Percentiles rank a stretch among this genome's conserved stretches.
phyloP scores from a whole-genome alignment of 805 yeast genomes.

The Candida boleticola region DNA sequence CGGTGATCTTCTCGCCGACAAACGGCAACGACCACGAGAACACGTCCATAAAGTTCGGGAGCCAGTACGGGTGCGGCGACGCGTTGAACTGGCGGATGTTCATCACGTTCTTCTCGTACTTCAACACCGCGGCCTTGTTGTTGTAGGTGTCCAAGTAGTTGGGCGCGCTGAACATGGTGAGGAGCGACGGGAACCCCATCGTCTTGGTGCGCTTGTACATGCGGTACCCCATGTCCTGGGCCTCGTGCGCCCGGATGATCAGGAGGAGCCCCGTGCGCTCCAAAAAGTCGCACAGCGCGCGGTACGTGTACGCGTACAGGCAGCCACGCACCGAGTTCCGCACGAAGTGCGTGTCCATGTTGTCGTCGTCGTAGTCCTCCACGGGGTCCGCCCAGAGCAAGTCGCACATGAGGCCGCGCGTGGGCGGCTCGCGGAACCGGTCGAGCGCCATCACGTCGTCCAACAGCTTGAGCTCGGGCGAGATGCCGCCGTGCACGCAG shows the following conservation, averaged over 20 bases:
- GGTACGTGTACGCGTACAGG: slow-evolving; percentile 83
- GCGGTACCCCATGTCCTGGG: slow-evolving; percentile 95
- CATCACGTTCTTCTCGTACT: slow-evolving; percentile 89
- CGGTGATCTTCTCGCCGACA: slow-evolving; percentile 94
- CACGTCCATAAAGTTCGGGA: slow-evolving; percentile 96
- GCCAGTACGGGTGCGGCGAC: slow-evolving; percentile 94
- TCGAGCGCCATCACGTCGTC: slow-evolving; percentile 68
- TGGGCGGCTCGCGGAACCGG: slow-evolving; percentile 90
- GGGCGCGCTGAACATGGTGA: slow-evolving; percentile 94
- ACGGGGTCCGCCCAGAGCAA: slow-evolving; percentile 94
- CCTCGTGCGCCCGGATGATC: slow-evolving; percentile 95
- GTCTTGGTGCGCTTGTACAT: slow-evolving; percentile 85
- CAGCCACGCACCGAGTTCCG: slow-evolving; percentile 85
- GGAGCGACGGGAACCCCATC: slow-evolving; percentile 84
- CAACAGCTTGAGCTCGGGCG: slow-evolving; percentile 74
- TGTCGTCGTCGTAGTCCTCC: slow-evolving; percentile 77
- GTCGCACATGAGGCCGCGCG: slow-evolving; percentile 92
- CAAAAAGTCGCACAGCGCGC: slow-evolving; percentile 76
- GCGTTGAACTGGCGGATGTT: slow-evolving; percentile 92
- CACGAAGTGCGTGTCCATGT: slow-evolving; percentile 47
- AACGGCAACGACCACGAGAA: slow-evolving; percentile 97
- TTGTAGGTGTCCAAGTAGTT: slow-evolving; percentile 89
- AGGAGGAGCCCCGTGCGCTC: slow-evolving; percentile 75
- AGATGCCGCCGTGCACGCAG: slow-evolving; percentile 95
- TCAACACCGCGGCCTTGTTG: slow-evolving; percentile 92